Conservation (phyloP, 2,329 filamentous ascomycete genomes). For the Aspergillus cejpii region DNA sequence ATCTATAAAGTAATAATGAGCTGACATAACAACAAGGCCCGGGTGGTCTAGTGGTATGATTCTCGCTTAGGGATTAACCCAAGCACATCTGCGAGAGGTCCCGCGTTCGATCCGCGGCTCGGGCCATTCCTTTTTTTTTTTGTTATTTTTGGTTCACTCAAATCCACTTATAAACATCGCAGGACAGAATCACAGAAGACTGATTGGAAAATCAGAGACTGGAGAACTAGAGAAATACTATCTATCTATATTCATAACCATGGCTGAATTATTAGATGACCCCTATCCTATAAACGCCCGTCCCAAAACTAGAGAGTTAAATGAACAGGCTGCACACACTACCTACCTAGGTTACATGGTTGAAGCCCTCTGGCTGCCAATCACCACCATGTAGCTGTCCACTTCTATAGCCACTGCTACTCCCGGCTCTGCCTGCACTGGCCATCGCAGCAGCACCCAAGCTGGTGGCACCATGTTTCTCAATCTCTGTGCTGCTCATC, state of each 20-base stretch:
- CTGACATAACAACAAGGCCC: too few relatives aligned
- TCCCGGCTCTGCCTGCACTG: constrained; percentile 20
- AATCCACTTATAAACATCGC: too few relatives aligned
- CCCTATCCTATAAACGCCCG: background rate
- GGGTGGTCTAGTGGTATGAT: constrained; percentile 24
- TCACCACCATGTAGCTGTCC: constrained; percentile 44
- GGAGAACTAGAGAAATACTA: too few relatives aligned
- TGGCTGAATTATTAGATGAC: background rate
- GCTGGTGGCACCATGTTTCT: constrained; percentile 54
- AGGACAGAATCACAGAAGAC: too few relatives aligned
- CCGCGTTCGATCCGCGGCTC: constrained; percentile 18
- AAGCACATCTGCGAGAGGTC: constrained; percentile 22
- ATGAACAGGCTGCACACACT: background rate
- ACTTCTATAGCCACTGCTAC: constrained; percentile 22
- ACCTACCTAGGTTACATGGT: constrained; percentile 22
- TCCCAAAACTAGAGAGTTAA: background rate
- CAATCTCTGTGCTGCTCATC: constrained; percentile 63
- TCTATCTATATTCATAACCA: background rate
- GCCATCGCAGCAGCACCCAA: constrained; percentile 35
- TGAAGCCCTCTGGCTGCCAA: constrained; percentile 60
- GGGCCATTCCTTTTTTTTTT: constrained; percentile 13
- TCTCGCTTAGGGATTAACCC: constrained; percentile 19
- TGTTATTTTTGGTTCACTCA: constrained; percentile 1
- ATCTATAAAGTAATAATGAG: too few relatives aligned
- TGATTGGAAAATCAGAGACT: too few relatives aligned